Conservation (phyloP, 768 basidiomycete species). For the Lentinula detonsa region DNA sequence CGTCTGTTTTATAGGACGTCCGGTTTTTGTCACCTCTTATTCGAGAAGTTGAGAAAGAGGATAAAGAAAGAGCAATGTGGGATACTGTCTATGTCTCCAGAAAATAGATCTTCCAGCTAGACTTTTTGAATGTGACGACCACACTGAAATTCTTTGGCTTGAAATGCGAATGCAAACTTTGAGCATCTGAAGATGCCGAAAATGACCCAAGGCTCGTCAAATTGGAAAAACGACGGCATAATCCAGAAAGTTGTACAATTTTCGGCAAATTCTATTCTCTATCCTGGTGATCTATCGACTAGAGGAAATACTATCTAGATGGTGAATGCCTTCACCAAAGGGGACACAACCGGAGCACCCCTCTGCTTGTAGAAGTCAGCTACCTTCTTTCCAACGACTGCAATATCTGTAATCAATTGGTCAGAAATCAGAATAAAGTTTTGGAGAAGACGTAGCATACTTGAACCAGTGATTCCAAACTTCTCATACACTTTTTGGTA, state of each 20-base stretch:
- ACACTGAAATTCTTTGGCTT: background rate
- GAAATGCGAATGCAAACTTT: background rate
- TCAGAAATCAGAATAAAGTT: background rate
- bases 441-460: slow-evolving; percentile 31
- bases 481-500: slow-evolving; percentile 90
- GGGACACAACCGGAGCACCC: slow-evolving; percentile 67
- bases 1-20: slow-evolving; percentile 53
- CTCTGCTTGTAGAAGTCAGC: slow-evolving; percentile 81
- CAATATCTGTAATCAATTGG: slow-evolving; percentile 50
- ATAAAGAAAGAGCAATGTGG: slow-evolving; percentile 73
- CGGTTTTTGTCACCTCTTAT: slow-evolving; percentile 87
- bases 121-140: background rate
- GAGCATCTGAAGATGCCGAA: no score
- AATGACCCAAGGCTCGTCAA: no score
- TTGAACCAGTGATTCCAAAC: slow-evolving; percentile 75
- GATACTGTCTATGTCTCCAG: slow-evolving; percentile 70
- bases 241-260: background rate
- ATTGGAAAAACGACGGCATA: no score
- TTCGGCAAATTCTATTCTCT: background rate
- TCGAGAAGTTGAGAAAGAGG: slow-evolving; percentile 64
- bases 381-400: slow-evolving; percentile 78
- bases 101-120: slow-evolving; percentile 38
- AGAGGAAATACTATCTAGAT: background rate
- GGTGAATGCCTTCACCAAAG: slow-evolving; percentile 64
- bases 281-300: background rate